Base-by-base conservation (phyloP, 2,329 filamentous ascomycete species). In the Paramyrothecium sp. region DNA sequence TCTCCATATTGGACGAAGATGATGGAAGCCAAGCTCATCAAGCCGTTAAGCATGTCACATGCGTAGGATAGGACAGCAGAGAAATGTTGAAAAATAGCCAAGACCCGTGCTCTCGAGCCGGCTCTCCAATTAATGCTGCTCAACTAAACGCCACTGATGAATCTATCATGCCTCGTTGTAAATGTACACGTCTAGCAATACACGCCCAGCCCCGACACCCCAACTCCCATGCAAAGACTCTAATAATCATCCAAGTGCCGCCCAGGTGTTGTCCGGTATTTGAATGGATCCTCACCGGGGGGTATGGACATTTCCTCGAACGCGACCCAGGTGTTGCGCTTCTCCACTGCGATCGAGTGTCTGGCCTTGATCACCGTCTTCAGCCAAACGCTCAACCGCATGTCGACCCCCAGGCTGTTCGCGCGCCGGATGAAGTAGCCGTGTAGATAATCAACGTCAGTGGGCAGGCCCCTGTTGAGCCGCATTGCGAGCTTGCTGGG, bases 361-460 rank as follows among this genome's bases (percentile, higher is more conserved):
- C 90, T 94, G 22, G 86, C 90, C 67, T 89, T 86, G 52, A 97
- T 87, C 75, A 92, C 74, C 54, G 87, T 79, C 71, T 89, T 77
- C 47, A 96, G 77, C 78, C 90, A 82, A 65, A 88, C 87, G 69
- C 96, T 95, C 60, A 88, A 78, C 12, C 86, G 84, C 65, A 87
- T 87, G 53, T 84, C 78, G n/a, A 97, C 78, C 2, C 91, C 90
- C 59, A 93, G 66, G 69, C 90, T 84, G 64, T 84, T 81, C 0
- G 90, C 95, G 46, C 89, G 83, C 53, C 78, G 81, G 33, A 96
- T 81, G 58, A 99, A 89, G 75, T 94, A 99, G 1, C 93, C 94
- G 70, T 96, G 97, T 63, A 94, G 83, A 67, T 89, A 96, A 50
- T 93, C 85, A 46, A 97, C 84, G 66, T 97, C 92, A 0, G 91